Percentiles rank a stretch among this genome's conserved stretches.
Conservation (phyloP, 2,329 filamentous ascomycete species). For the Pseudohalonectria lignicola region DNA sequence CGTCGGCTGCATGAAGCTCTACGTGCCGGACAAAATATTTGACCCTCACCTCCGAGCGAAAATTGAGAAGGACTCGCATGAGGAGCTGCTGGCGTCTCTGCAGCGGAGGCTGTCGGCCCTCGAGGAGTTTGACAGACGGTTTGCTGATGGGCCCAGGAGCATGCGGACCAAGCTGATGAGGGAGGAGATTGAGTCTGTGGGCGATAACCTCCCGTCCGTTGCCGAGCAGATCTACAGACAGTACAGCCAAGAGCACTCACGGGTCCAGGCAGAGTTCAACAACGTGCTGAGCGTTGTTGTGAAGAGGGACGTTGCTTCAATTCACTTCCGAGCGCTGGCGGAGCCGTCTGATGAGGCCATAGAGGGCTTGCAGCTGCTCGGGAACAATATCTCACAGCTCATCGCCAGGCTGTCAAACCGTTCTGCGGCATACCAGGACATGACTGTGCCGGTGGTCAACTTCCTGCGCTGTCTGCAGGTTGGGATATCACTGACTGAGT, state of each 20-base stretch:
- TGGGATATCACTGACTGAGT: constrained; percentile 54
- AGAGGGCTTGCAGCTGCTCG: constrained; percentile 38
- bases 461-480: constrained; percentile 71
- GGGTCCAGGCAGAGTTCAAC: constrained; percentile 74
- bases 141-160: constrained; percentile 58
- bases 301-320: constrained; percentile 29
- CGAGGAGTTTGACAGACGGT: constrained; percentile 50
- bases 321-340: constrained; percentile 17
- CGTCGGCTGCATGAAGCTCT: constrained; percentile 63
- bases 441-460: constrained; percentile 66
- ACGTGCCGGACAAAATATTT: constrained; percentile 76
- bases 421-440: constrained; percentile 75
- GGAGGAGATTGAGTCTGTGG: constrained; percentile 51
- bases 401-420: constrained; percentile 56
- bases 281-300: constrained; percentile 60
- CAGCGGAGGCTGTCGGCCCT: constrained; percentile 48
- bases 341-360: constrained; percentile 12
- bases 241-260: constrained; percentile 50
- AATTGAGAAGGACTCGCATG: constrained; percentile 51
- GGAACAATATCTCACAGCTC: constrained; percentile 54
- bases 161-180: constrained; percentile 54
- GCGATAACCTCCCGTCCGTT: constrained; percentile 46
- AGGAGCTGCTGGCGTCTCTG: constrained; percentile 44
- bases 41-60: constrained; percentile 63
- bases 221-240: constrained; percentile 61